Base-by-base conservation (phyloP, 2,329 filamentous ascomycete species). In the Colletotrichum orchidophilum region DNA sequence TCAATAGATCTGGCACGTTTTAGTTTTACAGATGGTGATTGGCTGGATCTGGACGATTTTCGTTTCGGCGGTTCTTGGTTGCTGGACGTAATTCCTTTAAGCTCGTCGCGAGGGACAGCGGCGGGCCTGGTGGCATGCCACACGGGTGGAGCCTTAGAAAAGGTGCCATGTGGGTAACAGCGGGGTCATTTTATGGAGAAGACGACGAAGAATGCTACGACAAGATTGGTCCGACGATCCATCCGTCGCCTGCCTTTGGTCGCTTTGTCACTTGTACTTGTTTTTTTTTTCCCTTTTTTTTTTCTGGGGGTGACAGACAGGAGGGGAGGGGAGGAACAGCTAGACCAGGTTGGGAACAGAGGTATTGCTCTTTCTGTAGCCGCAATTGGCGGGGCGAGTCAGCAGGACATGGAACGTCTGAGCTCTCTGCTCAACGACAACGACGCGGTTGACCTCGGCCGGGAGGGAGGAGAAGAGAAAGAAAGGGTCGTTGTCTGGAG, bases 1-100 rank as follows among this genome's bases (percentile, higher is more conserved):
- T 69, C 72, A 73, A 73, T 73, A 58, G 65, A 70, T 66, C 72
- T 69, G 63, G 72, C 72, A 73, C 72, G 72, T 73, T 73, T 65
- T 57, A 49, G 26, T 15, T 59, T 42, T 6, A 21, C 21, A 12
- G 31, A 4, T 13, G 12, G 21, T 66, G 57, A 73, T 73, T 73
- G 72, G 72, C n/a, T 24, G 29, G 12, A 71, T 69, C 58, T 59
- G 15, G 2, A 27, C 54, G 66, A 29, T 11, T 66, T 24, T 55
- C 12, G 59, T 49, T 60, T 46, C 50, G 57, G 31, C 50, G 57
- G 49, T 26, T 42, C 26, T 42, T 3, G 31, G 31, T 24, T 57
- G 24, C 33, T 66, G 65, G 65, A 68, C 65, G 66, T 66, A 60
- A 46, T 64, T 27, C 60, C 53, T 64, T 69, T 65, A 65, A 69